Conservation (phyloP, 371 early-diverging fungal genomes). For the Actinomortierella ambigua region DNA sequence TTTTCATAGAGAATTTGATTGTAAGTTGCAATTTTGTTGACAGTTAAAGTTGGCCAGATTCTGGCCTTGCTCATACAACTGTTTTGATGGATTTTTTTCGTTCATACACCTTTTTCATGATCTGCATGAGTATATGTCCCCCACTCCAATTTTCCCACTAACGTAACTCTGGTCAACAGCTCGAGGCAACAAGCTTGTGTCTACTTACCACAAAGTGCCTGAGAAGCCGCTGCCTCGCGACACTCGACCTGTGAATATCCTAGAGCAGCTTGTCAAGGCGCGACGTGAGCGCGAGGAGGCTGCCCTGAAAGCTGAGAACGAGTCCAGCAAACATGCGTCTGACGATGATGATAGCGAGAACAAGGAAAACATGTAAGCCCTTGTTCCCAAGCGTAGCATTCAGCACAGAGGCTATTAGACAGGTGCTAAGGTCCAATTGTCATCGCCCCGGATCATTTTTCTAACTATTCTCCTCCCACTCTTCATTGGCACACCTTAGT, state of each 20-base stretch:
- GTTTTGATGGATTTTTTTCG: too few relatives aligned
- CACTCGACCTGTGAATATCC: constrained; percentile 34
- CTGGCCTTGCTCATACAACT: too few relatives aligned
- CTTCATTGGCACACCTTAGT: too few relatives aligned
- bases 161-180: too few relatives aligned
- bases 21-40: too few relatives aligned
- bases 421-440: too few relatives aligned
- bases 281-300: constrained; percentile 27
- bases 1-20: too few relatives aligned
- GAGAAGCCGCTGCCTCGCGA: constrained; percentile 26
- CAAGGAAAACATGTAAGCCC: constrained; percentile 40
- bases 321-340: constrained; percentile 26
- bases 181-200: too few relatives aligned
- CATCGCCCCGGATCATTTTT: neutral
- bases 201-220: constrained; percentile 12
- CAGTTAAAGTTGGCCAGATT: too few relatives aligned
- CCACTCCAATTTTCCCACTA: too few relatives aligned
- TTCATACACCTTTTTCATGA: too few relatives aligned
- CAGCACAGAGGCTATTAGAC: neutral
- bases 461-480: neutral
- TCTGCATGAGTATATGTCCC: too few relatives aligned
- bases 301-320: constrained; percentile 28
- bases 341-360: constrained; percentile 38
- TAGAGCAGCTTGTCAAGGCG: constrained; percentile 23
- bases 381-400: neutral